These are phyloP conservation scores for Ceratocystis huliohia DNA, from an alignment of 2,329 filamentous ascomycete species.

Conservation along the genomic window DNA sequence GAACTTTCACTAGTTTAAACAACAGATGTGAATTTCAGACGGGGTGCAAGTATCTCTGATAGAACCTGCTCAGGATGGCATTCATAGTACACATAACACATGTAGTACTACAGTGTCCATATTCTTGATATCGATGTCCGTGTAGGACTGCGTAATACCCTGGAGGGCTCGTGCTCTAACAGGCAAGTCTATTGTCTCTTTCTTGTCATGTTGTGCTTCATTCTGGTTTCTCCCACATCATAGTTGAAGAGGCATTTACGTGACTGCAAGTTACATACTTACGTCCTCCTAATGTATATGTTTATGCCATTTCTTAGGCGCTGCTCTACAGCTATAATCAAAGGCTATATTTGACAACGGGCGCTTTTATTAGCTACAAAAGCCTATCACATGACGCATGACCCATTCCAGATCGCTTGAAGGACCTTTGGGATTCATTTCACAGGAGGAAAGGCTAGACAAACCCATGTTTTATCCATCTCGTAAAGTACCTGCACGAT, in stretches of 20 bases:
- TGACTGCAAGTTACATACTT: background rate
- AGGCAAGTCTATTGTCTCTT: background rate
- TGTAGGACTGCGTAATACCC: background rate
- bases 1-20: too few species aligned
- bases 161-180: background rate
- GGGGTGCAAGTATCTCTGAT: background rate
- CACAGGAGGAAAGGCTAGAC: background rate
- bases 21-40: too few species aligned
- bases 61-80: background rate
- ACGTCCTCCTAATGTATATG: background rate
- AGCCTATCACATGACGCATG: background rate
- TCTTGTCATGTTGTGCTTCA: background rate
- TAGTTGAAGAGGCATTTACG: background rate
- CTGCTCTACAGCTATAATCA: background rate
- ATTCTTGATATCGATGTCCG: background rate
- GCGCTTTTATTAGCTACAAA: background rate
- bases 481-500: background rate
- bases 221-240: conserved; percentile 16
- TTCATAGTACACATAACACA: background rate
- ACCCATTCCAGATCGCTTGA: background rate
- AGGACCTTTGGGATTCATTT: background rate
- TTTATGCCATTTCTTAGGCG: background rate
- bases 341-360: background rate
- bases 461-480: background rate
- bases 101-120: background rate